These are phyloP conservation scores for Fraxinus angustifolia DNA, from an alignment of 305 asterid species.

Conservation along the genomic window DNA sequence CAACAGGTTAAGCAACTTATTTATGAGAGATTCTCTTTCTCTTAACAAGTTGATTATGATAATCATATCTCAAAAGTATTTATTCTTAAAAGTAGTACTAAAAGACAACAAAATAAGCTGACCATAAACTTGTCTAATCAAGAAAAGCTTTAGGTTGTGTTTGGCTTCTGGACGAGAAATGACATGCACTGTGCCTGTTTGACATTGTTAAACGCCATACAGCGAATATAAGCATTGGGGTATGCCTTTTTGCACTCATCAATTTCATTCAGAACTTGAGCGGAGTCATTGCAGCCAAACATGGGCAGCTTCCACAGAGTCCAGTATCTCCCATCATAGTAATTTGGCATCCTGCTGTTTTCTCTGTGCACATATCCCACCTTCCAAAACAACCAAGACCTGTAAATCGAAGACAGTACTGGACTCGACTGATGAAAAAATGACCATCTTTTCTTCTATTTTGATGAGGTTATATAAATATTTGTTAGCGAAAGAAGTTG, in stretches of 20 bases:
- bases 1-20: neutral
- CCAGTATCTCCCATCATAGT: slow-evolving; percentile 71
- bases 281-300: slow-evolving; percentile 57
- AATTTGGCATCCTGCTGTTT: slow-evolving; percentile 53
- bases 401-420: neutral
- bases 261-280: slow-evolving; percentile 47
- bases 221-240: slow-evolving; percentile 52
- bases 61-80: neutral
- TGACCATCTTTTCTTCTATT: neutral
- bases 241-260: slow-evolving; percentile 47
- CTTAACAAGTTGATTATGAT: neutral
- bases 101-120: neutral
- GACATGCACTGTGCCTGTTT: slow-evolving; percentile 58
- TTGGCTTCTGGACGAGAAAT: slow-evolving; percentile 49
- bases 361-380: slow-evolving; percentile 48
- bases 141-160: neutral
- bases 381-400: slow-evolving; percentile 16
- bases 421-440: neutral
- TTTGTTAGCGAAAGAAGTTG: neutral
- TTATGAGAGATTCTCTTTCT: neutral
- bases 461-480: neutral
- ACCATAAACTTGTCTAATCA: neutral
- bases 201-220: slow-evolving; percentile 53
- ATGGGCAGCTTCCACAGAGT: slow-evolving; percentile 75
- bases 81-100: neutral